Evolutionary conservation across 2,329 filamentous ascomycete genomes (phyloP).

Genomic region (Chrysoporthe puriensis): DNA sequence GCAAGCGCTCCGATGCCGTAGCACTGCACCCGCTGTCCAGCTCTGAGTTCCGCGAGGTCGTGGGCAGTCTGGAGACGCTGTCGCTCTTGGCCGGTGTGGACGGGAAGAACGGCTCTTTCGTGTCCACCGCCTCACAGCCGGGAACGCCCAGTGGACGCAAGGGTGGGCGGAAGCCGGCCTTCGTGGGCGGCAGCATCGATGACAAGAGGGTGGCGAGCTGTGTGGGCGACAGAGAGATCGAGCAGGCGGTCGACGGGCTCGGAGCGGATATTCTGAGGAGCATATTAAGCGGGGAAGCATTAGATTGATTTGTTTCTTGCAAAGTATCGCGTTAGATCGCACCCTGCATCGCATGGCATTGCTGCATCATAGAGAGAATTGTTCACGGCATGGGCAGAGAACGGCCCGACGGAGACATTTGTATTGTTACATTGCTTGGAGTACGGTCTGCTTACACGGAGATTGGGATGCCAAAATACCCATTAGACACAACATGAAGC

Average conservation of each 20-base stretch:
- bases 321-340: slow-evolving; percentile 6
- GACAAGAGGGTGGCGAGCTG: slow-evolving; percentile 80
- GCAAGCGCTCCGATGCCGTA: slow-evolving; percentile 73
- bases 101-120: slow-evolving; percentile 70
- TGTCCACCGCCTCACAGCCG: slow-evolving; percentile 43
- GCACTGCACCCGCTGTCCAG: slow-evolving; percentile 85
- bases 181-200: slow-evolving; percentile 59
- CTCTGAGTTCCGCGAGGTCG: slow-evolving; percentile 92
- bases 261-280: slow-evolving; percentile 64
- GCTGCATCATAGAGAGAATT: slow-evolving; percentile 9
- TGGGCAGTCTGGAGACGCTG: slow-evolving; percentile 85
- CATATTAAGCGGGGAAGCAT: slow-evolving; percentile 64
- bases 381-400: not conserved
- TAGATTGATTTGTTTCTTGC: slow-evolving; percentile 48
- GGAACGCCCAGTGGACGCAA: slow-evolving; percentile 71
- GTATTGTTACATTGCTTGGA: slow-evolving; percentile 25
- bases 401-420: not conserved
- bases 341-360: slow-evolving; percentile 16
- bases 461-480: slow-evolving; percentile 17
- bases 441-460: slow-evolving; percentile 6
- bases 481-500: slow-evolving; percentile 12
- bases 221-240: slow-evolving; percentile 79
- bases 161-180: slow-evolving; percentile 59
- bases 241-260: slow-evolving; percentile 66
- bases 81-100: slow-evolving; percentile 75